Evolutionary conservation across 192 early-diverging fungal species (phyloP).

Genomic region (Mortierella alpina): DNA sequence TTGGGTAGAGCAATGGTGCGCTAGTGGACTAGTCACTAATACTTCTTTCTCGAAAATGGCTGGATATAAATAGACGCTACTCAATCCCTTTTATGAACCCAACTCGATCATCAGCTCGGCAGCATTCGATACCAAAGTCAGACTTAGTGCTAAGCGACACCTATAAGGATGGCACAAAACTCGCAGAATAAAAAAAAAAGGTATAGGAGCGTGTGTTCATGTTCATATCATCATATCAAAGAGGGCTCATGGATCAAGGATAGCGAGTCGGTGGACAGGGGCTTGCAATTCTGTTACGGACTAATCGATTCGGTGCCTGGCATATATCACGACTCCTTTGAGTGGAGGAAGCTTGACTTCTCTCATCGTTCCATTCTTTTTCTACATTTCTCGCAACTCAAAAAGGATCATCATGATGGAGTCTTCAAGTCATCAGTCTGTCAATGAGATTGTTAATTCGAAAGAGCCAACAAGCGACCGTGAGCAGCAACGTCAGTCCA

Average conservation of each 20-base stretch:
- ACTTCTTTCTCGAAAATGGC: background rate
- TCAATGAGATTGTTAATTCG: too few relatives aligned
- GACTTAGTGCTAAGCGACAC: slow-evolving; percentile 77
- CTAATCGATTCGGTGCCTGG: too few relatives aligned
- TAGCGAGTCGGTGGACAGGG: background rate
- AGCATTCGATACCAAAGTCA: slow-evolving; percentile 85
- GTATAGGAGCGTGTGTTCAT: background rate
- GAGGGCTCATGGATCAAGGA: background rate
- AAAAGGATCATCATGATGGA: too few relatives aligned
- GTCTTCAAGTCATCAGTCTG: too few relatives aligned
- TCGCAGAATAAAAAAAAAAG: slow-evolving; percentile 5
- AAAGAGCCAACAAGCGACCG: background rate
- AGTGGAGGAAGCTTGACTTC: too few relatives aligned
- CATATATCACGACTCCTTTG: too few relatives aligned
- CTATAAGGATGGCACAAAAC: slow-evolving; percentile 55
- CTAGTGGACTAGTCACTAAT: background rate
- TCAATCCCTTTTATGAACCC: slow-evolving; percentile 93
- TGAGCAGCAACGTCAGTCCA: background rate
- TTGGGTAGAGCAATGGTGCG: background rate
- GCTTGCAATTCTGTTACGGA: too few relatives aligned
- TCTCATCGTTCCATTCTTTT: too few relatives aligned
- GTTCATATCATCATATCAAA: background rate
- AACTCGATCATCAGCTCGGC: slow-evolving; percentile 83
- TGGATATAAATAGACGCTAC: slow-evolving; percentile 66
- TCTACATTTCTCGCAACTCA: too few relatives aligned